A percentile compares a stretch with the other conserved stretches of the same genome.
phyloP scores from a whole-genome alignment of 148 eudicot genomes.

The Vaccinium myrtillus region DNA sequence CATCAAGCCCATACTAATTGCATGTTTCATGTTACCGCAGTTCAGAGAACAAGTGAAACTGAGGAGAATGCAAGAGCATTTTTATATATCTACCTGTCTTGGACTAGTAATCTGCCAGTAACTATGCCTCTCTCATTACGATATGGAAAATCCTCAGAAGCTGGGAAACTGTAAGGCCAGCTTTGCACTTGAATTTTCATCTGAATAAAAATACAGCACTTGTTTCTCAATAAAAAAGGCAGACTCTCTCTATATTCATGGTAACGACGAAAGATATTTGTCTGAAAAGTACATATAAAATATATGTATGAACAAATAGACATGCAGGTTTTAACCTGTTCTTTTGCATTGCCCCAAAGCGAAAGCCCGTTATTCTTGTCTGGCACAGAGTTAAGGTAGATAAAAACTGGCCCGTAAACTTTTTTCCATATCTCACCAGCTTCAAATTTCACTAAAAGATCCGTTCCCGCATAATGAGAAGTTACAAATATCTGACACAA shows the following conservation, averaged over 20 bases:
- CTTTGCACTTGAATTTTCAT: constrained; percentile 48
- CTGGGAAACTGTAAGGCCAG: constrained; percentile 88
- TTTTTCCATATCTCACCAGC: constrained; percentile 86
- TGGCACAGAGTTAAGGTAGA: constrained; percentile 64
- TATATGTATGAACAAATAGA: neutral
- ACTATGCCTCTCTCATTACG: constrained; percentile 63
- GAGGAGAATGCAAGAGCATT: neutral
- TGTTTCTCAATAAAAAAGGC: neutral
- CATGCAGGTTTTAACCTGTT: constrained; percentile 46
- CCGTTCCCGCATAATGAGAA: constrained; percentile 76
- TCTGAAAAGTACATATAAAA: neutral
- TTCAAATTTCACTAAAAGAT: constrained; percentile 57
- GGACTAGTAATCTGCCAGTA: constrained; percentile 59
- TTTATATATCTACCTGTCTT: constrained; percentile 44
- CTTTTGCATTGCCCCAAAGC: constrained; percentile 90
- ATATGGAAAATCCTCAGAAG: constrained; percentile 72
- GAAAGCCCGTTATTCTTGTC: constrained; percentile 45
- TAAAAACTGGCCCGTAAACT: constrained; percentile 91
- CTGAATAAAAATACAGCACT: constrained; percentile 26
- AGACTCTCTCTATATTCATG: neutral
- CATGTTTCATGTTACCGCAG: neutral
- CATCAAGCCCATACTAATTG: neutral
- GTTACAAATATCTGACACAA: constrained; percentile 5
- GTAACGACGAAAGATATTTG: neutral
- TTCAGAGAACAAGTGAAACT: neutral